A percentile compares a stretch with the other conserved stretches of the same genome.
Evolutionary conservation across 305 asterid species (phyloP).

Genomic region (Fraxinus paxiana): DNA sequence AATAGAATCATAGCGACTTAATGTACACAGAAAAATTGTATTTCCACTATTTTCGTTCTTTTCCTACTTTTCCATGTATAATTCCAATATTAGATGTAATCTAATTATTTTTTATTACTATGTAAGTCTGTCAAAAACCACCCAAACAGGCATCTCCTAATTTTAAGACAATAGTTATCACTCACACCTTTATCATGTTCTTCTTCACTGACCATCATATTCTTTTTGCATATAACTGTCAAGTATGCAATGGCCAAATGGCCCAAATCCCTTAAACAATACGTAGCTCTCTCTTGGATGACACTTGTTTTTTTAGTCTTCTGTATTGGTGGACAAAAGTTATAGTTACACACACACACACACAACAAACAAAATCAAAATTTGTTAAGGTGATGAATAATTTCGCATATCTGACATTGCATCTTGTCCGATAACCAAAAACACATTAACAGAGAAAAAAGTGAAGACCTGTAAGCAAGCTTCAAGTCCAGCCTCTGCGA

Average conservation of each 20-base stretch:
- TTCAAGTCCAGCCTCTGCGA: constrained; percentile 50
- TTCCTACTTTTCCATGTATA: not conserved
- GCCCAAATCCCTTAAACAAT: not conserved
- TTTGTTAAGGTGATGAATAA: not conserved
- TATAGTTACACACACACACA: not conserved
- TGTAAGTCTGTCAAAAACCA: not conserved
- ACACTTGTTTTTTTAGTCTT: not conserved
- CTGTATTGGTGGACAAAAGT: not conserved
- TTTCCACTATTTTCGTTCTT: not conserved
- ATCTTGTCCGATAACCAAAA: not conserved
- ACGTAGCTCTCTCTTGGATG: not conserved
- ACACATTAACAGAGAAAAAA: not conserved
- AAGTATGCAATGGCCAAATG: not conserved
- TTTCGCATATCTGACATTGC: not conserved
- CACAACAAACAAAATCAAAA: not conserved
- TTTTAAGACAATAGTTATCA: not conserved
- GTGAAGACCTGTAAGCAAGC: constrained; percentile 36
- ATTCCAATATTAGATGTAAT: not conserved
- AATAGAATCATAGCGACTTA: not conserved
- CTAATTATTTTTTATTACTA: not conserved
- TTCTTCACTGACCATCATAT: not conserved
- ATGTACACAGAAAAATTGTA: not conserved
- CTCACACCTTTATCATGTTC: not conserved
- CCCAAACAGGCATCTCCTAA: not conserved
- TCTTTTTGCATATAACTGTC: not conserved